Evolutionary conservation across 345 rosid species (phyloP).

Genomic region (Eucalyptus paniculata): DNA sequence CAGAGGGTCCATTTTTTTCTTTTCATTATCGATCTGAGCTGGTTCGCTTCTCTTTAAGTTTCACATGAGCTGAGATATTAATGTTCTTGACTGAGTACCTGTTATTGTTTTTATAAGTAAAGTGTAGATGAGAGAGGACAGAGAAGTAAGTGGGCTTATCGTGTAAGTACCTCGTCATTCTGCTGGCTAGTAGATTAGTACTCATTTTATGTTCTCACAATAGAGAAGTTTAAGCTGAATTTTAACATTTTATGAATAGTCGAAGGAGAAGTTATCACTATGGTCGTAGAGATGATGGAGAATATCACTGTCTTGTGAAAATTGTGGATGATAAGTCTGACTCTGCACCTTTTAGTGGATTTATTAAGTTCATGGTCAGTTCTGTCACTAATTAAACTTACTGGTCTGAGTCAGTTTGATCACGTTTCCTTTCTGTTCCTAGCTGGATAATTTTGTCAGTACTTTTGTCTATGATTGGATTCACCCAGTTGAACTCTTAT

Average conservation of each 20-base stretch:
- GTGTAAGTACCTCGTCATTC: background rate
- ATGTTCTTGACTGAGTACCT: background rate
- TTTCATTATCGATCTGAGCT: background rate
- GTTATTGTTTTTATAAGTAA: background rate
- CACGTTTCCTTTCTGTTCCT: background rate
- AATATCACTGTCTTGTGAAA: background rate
- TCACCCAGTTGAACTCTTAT: background rate
- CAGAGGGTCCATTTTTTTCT: background rate
- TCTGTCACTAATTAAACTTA: background rate
- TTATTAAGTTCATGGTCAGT: background rate
- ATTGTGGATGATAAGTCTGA: background rate
- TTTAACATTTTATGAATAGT: background rate
- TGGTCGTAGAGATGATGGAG: background rate
- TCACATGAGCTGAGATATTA: background rate
- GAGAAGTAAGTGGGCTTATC: background rate
- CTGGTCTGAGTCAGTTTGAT: background rate
- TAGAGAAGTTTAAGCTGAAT: background rate
- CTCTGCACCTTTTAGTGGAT: background rate
- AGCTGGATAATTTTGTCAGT: background rate
- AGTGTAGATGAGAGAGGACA: background rate
- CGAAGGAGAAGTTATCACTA: background rate
- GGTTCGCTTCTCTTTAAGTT: background rate
- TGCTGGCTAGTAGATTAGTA: background rate
- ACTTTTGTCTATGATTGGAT: background rate
- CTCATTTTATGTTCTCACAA: background rate